Evolutionary conservation across 2,329 filamentous ascomycete genomes (phyloP).

Genomic region (Pseudogymnoascus sp.): DNA sequence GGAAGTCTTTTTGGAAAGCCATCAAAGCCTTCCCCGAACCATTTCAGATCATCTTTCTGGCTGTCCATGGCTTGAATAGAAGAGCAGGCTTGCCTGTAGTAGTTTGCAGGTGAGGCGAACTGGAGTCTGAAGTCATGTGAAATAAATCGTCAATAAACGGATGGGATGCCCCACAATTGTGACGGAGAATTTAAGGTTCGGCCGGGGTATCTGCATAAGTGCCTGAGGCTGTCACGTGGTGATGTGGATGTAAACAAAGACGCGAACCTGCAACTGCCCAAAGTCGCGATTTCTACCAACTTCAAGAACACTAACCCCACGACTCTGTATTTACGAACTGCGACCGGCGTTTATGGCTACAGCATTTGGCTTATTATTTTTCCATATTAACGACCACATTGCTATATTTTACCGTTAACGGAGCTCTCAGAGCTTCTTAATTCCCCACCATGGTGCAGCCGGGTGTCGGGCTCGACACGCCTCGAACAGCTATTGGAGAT

Average conservation of each 20-base stretch:
- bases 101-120: background rate
- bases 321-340: slow-evolving; percentile 9
- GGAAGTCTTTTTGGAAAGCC: slow-evolving; percentile 55
- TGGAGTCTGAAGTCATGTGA: background rate
- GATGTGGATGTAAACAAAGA: slow-evolving; percentile 12
- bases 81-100: background rate
- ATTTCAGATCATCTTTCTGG: slow-evolving; percentile 49
- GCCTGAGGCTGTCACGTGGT: slow-evolving; percentile 7
- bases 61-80: slow-evolving; percentile 26
- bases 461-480: slow-evolving; percentile 67
- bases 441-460: slow-evolving; percentile 50
- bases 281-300: slow-evolving; percentile 1
- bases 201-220: background rate
- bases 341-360: slow-evolving; percentile 10
- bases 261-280: slow-evolving; percentile 2
- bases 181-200: slow-evolving; percentile 11
- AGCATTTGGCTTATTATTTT: slow-evolving; percentile 5
- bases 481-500: slow-evolving; percentile 76
- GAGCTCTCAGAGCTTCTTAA: slow-evolving; percentile 15
- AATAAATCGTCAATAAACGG: background rate
- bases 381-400: background rate
- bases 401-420: background rate
- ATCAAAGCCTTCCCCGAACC: slow-evolving; percentile 54
- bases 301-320: background rate
- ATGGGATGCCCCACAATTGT: background rate